Percentiles rank a stretch among this genome's conserved stretches.
phyloP scores from a whole-genome alignment of 176 grass and related monocot genomes.

The Oryza brachyantha region DNA sequence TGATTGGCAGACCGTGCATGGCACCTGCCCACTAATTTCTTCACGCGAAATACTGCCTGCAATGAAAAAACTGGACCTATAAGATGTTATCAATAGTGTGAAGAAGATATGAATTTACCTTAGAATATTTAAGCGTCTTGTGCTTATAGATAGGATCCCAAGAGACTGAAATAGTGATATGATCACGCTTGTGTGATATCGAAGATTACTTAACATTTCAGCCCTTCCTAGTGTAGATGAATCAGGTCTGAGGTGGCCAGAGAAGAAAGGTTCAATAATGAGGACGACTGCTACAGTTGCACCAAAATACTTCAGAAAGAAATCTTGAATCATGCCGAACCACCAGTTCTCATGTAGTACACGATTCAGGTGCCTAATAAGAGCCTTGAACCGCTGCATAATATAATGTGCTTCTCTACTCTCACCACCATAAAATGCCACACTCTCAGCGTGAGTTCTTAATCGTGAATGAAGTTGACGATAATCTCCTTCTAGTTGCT shows the following conservation, averaged over 20 bases:
- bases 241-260: constrained; percentile 90
- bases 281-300: constrained; percentile 94
- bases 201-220: constrained; percentile 97
- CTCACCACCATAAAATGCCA: constrained; percentile 98
- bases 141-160: constrained; percentile 85
- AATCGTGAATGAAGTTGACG: constrained; percentile 94
- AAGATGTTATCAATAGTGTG: background rate
- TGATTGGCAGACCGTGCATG: background rate
- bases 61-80: constrained; percentile 1
- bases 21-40: background rate
- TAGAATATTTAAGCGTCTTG: constrained; percentile 91
- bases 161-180: constrained; percentile 97
- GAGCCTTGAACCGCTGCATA: constrained; percentile 68
- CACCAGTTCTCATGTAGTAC: constrained; percentile 97
- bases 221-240: constrained; percentile 91
- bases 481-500: constrained; percentile 95
- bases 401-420: constrained; percentile 88
- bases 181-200: constrained; percentile 97
- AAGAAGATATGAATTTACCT: constrained; percentile 50
- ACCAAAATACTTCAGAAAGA: constrained; percentile 95
- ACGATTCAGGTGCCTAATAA: constrained; percentile 79
- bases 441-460: constrained; percentile 97
- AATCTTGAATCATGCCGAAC: constrained; percentile 99
- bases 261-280: constrained; percentile 97
- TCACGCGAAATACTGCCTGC: background rate